Conservation (phyloP, 1,139 yeast genomes). For the Hanseniaspora gamundiae region DNA sequence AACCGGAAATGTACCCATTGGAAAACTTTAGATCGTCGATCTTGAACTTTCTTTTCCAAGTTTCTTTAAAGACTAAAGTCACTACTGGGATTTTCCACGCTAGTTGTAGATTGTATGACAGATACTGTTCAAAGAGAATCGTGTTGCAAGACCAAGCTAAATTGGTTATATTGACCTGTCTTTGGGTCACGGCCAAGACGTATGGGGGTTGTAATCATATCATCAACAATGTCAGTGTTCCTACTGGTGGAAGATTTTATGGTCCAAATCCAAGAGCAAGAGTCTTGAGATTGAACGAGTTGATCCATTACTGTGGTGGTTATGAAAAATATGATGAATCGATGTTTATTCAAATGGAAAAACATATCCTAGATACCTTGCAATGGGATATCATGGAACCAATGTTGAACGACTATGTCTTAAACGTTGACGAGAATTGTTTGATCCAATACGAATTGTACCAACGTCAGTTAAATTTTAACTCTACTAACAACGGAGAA, state of each 20-base stretch:
- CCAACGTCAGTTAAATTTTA: slow-evolving; percentile 24
- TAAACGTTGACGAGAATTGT: slow-evolving; percentile 31
- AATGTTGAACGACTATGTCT: slow-evolving; percentile 40
- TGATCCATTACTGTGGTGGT: slow-evolving; percentile 48
- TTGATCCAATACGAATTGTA: slow-evolving; percentile 27
- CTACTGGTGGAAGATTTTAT: slow-evolving; percentile 45
- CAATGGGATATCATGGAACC: slow-evolving; percentile 54
- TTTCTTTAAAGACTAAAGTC: slow-evolving; percentile 46
- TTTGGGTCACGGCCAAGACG: slow-evolving; percentile 53
- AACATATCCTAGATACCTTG: slow-evolving; percentile 44
- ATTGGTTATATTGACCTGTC: slow-evolving; percentile 51
- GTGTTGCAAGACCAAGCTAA: slow-evolving; percentile 52
- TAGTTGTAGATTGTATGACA: slow-evolving; percentile 48
- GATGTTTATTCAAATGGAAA: slow-evolving; percentile 46
- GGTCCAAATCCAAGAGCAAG: slow-evolving; percentile 61
- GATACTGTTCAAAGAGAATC: slow-evolving; percentile 54
- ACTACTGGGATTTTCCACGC: slow-evolving; percentile 48
- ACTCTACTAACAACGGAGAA: slow-evolving; percentile 16
- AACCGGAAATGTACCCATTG: slow-evolving; percentile 44
- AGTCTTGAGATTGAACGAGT: slow-evolving; percentile 49
- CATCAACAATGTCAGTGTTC: slow-evolving; percentile 36
- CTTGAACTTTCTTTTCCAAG: slow-evolving; percentile 45
- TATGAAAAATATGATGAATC: slow-evolving; percentile 40
- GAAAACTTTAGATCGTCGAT: slow-evolving; percentile 36
- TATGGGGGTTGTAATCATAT: slow-evolving; percentile 65